These are phyloP conservation scores for Citrullus mucosospermus DNA, from an alignment of 306 rosid genomes.

Conservation along the genomic window DNA sequence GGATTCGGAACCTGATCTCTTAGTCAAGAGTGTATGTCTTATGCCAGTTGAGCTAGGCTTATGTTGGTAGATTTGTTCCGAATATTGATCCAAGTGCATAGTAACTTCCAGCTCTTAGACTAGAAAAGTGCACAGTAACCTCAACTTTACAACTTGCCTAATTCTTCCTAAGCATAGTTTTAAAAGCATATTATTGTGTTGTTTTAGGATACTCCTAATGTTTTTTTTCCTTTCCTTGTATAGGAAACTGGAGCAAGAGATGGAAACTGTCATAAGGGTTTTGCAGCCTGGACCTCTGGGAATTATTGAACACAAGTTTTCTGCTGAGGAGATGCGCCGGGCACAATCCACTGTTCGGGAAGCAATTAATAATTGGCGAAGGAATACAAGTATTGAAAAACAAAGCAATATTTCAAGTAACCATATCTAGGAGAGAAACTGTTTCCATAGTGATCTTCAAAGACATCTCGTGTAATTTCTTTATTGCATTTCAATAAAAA, in stretches of 20 bases:
- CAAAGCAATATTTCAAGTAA: slow-evolving; percentile 30
- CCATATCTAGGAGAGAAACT: slow-evolving; percentile 31
- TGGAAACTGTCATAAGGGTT: slow-evolving; percentile 75
- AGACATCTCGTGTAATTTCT: background rate
- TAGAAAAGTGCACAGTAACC: background rate
- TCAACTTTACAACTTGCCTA: background rate
- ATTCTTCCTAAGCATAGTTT: background rate
- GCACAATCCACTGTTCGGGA: slow-evolving; percentile 45
- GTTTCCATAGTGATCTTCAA: background rate
- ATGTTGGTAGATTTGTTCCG: background rate
- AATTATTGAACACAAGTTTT: slow-evolving; percentile 70
- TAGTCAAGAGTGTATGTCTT: too few relatives aligned
- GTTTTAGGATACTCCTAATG: background rate
- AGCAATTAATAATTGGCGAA: slow-evolving; percentile 68
- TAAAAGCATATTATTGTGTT: background rate
- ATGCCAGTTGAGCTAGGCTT: too few relatives aligned
- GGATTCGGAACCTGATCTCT: too few relatives aligned
- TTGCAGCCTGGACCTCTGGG: slow-evolving; percentile 96
- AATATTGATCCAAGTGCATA: background rate
- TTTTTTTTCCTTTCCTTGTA: background rate
- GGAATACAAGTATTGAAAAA: slow-evolving; percentile 33
- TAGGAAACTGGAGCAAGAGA: slow-evolving; percentile 75
- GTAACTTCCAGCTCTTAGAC: background rate
- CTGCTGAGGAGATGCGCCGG: slow-evolving; percentile 49
- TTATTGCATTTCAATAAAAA: background rate